Conservation (phyloP, 441 rosid species). For the Croton laevigatus region DNA sequence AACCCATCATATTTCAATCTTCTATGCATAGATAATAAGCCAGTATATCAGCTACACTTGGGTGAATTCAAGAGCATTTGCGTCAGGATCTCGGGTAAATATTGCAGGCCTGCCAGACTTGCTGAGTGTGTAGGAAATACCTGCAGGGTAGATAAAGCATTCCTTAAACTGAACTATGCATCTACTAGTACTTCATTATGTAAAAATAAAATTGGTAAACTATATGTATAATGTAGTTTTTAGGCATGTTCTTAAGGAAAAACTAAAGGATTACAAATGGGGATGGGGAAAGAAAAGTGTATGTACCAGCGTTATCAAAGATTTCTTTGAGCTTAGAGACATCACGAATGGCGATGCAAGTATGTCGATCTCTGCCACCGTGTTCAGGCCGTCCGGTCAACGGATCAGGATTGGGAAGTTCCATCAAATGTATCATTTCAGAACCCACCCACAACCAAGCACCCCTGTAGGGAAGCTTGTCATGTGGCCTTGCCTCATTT, state of each 20-base stretch:
- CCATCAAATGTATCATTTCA: conserved; percentile 98
- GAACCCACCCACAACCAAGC: conserved; percentile 99
- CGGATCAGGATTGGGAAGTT: conserved; percentile 97
- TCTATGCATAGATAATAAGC: neutral
- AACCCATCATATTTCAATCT: neutral
- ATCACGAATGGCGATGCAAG: conserved; percentile 77
- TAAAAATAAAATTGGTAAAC: neutral
- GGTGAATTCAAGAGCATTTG: conserved; percentile 89
- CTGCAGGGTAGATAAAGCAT: conserved; percentile 33
- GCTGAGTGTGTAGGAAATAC: conserved; percentile 79
- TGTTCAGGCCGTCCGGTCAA: conserved; percentile 83
- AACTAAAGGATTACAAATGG: neutral
- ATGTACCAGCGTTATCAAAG: conserved; percentile 81
- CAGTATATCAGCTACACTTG: conserved; percentile 37
- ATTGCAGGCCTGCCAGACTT: conserved; percentile 89
- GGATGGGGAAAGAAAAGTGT: conserved; percentile 13
- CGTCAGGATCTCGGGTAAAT: conserved; percentile 86
- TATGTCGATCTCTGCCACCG: conserved; percentile 94
- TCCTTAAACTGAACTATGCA: neutral
- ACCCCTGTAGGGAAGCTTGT: conserved; percentile 94
- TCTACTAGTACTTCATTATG: neutral
- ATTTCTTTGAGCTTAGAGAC: conserved; percentile 70
- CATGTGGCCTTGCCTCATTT: conserved; percentile 91
- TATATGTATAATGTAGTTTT: neutral
- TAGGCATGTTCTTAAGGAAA: neutral